phyloP scores from a whole-genome alignment of 768 basidiomycete species.

The Tulasnella sp. region DNA sequence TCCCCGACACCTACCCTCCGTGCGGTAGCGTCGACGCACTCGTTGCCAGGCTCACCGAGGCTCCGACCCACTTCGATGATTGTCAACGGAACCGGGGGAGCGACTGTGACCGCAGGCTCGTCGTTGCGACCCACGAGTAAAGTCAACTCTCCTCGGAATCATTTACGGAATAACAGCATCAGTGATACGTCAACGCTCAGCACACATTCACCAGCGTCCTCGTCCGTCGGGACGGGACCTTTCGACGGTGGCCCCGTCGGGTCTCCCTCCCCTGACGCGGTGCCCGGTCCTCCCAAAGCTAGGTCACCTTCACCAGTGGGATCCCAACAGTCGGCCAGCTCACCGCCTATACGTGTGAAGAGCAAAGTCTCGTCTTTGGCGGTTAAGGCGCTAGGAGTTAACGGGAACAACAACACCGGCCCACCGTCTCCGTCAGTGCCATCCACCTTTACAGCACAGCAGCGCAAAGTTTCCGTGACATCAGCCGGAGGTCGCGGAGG shows the following conservation, averaged over 20 bases:
- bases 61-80: background rate
- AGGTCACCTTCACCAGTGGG: background rate
- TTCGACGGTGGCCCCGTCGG: background rate
- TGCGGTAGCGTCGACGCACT: background rate
- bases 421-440: background rate
- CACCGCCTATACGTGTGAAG: constrained; percentile 1
- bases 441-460: background rate
- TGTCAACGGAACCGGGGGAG: background rate
- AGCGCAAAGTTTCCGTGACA: background rate
- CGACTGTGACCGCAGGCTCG: background rate
- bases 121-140: background rate
- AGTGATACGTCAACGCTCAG: background rate
- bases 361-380: constrained; percentile 8
- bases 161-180: background rate
- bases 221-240: background rate
- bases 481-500: background rate
- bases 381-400: background rate
- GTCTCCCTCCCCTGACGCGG: background rate
- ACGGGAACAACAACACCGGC: background rate
- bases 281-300: background rate
- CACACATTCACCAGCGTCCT: background rate
- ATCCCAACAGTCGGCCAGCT: background rate
- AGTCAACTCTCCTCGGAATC: background rate
- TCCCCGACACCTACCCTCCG: background rate
- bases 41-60: background rate